These are phyloP conservation scores for Ceratopteris richardii DNA, from an alignment of 75 land plant genomes.

Conservation along the genomic window DNA sequence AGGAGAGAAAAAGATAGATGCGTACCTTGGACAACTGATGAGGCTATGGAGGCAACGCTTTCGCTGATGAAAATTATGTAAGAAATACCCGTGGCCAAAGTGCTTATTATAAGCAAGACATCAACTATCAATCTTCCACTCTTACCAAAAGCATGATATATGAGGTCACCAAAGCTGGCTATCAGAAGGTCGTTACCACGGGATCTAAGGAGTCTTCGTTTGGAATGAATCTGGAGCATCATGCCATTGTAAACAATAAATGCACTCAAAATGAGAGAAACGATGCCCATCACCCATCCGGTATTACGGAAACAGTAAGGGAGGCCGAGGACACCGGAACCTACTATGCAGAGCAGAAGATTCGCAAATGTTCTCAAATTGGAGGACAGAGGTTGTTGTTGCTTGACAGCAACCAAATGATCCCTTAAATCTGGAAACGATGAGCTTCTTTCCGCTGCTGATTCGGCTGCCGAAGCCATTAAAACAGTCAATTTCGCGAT, in stretches of 20 bases:
- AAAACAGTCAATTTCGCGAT: no score
- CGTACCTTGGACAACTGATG: not conserved
- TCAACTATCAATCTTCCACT: constrained; percentile 62
- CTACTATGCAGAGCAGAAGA: constrained; percentile 79
- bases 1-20: no score
- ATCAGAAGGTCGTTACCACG: constrained; percentile 16
- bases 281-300: constrained; percentile 60
- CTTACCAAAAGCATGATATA: constrained; percentile 44
- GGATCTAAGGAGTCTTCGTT: constrained; percentile 34
- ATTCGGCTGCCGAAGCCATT: no score
- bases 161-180: constrained; percentile 77
- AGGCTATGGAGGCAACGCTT: constrained; percentile 43
- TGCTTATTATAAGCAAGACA: constrained; percentile 60
- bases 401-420: no score
- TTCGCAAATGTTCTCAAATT: constrained; percentile 73
- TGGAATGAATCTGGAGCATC: constrained; percentile 73
- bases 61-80: constrained; percentile 78
- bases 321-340: constrained; percentile 93
- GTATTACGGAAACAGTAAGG: constrained; percentile 81
- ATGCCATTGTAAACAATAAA: constrained; percentile 64
- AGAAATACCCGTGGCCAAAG: constrained; percentile 68
- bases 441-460: no score
- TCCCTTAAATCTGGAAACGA: no score
- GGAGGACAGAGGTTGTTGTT: constrained; percentile 56
- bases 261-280: constrained; percentile 37